Conservation (phyloP, 768 basidiomycete species). For the Heimioporus sp. region DNA sequence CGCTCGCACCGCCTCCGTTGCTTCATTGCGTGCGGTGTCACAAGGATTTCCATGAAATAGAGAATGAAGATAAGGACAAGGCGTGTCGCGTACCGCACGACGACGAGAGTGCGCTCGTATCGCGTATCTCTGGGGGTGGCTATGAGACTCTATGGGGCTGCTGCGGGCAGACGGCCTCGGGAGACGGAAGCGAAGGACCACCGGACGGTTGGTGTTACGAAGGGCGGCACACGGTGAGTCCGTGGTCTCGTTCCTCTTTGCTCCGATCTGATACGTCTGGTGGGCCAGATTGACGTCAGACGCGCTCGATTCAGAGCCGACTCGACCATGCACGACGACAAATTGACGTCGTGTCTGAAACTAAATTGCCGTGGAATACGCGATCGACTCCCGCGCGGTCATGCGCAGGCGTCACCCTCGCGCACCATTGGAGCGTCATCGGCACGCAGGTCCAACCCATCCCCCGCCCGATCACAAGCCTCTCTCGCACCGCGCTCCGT, state of each 20-base stretch:
- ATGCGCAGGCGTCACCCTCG: not conserved
- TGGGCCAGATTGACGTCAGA: slow-evolving; percentile 61
- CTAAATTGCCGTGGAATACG: slow-evolving; percentile 52
- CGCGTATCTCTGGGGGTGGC: slow-evolving; percentile 45
- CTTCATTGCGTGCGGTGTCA: slow-evolving; percentile 80
- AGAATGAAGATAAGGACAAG: slow-evolving; percentile 58
- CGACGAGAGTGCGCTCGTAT: slow-evolving; percentile 77
- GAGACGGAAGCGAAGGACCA: slow-evolving; percentile 78
- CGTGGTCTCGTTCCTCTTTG: not conserved
- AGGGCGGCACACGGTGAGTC: slow-evolving; percentile 64
- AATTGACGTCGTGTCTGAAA: slow-evolving; percentile 56
- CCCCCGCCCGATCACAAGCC: slow-evolving; percentile 22
- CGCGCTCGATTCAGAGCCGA: slow-evolving; percentile 80
- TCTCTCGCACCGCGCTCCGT: slow-evolving; percentile 6
- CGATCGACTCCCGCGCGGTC: slow-evolving; percentile 2
- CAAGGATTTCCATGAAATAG: slow-evolving; percentile 63
- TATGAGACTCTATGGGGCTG: slow-evolving; percentile 68
- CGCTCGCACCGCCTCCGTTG: slow-evolving; percentile 61
- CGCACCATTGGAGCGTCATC: slow-evolving; percentile 8
- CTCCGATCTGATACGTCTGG: not conserved
- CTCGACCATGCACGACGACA: slow-evolving; percentile 63
- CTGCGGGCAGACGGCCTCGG: slow-evolving; percentile 69
- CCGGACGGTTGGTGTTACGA: slow-evolving; percentile 89
- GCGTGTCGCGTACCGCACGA: slow-evolving; percentile 73
- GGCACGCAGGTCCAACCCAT: slow-evolving; percentile 22